Evolutionary conservation across 257 asterid species (phyloP).

Genomic region (Vinca minor): DNA sequence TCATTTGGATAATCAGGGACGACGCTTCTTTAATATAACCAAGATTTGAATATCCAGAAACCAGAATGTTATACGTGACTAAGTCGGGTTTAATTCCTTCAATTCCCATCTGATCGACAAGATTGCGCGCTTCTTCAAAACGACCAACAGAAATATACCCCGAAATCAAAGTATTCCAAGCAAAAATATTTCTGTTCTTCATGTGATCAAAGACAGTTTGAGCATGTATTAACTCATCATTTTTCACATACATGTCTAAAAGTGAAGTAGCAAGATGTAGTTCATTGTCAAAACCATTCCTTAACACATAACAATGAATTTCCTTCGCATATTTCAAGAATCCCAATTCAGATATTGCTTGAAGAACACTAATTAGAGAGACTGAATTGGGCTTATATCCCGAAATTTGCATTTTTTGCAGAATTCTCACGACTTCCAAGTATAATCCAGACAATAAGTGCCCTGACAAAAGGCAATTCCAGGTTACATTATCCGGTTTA

Average conservation of each 20-base stretch:
- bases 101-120: conserved; percentile 36
- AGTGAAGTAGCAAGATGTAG: conserved; percentile 36
- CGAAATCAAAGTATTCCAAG: conserved; percentile 55
- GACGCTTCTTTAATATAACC: conserved; percentile 42
- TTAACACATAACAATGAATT: conserved; percentile 40
- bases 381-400: conserved; percentile 45
- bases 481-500: conserved; percentile 49
- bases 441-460: conserved; percentile 30
- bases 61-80: conserved; percentile 48
- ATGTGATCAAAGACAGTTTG: conserved; percentile 33
- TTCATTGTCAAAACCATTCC: conserved; percentile 38
- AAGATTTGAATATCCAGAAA: conserved; percentile 44
- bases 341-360: conserved; percentile 40
- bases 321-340: conserved; percentile 28
- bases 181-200: conserved; percentile 29
- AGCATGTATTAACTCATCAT: conserved; percentile 33
- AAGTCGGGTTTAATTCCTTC: conserved; percentile 45
- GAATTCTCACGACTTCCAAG: conserved; percentile 27
- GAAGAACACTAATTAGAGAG: conserved; percentile 42
- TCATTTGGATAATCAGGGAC: conserved; percentile 26
- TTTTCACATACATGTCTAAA: conserved; percentile 56
- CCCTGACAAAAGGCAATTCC: conserved; percentile 57
- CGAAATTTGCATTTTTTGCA: conserved; percentile 36
- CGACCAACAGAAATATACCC: conserved; percentile 44
- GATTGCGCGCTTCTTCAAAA: conserved; percentile 31